Conservation (phyloP, 139 green algal species). For the Tetradesmus lagerheimii region DNA sequence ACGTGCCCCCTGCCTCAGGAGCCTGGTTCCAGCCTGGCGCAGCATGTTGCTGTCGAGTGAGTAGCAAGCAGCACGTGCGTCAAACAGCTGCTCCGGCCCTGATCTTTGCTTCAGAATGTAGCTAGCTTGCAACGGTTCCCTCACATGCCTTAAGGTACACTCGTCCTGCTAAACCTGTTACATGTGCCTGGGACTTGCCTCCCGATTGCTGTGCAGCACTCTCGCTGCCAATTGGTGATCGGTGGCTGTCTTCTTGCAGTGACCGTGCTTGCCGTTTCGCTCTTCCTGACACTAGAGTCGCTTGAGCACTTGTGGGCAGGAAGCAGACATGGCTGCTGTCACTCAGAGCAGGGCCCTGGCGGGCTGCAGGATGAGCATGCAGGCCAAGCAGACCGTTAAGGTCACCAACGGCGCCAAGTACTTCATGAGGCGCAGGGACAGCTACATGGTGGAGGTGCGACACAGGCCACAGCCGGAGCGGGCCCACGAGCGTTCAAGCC, state of each 20-base stretch:
- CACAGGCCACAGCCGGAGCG: constrained; percentile 19
- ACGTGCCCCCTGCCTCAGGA: constrained; percentile 27
- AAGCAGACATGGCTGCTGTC: constrained; percentile 34
- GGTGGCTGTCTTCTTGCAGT: background rate
- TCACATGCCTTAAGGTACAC: background rate
- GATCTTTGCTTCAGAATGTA: background rate
- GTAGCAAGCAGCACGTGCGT: background rate
- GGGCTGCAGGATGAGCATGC: constrained; percentile 22
- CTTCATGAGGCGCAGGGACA: constrained; percentile 53
- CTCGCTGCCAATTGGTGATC: background rate
- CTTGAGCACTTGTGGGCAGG: constrained; percentile 16
- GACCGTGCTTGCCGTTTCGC: background rate
- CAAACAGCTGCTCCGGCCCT: background rate
- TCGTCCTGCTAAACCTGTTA: constrained; percentile 3
- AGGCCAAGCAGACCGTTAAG: background rate
- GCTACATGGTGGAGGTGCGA: constrained; percentile 69
- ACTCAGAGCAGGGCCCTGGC: constrained; percentile 36
- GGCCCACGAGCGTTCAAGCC: background rate
- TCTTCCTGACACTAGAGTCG: background rate
- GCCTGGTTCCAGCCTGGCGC: background rate
- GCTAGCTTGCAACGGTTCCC: background rate
- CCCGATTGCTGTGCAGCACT: background rate
- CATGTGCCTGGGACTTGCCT: background rate
- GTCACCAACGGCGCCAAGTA: constrained; percentile 49
- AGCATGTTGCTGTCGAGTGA: constrained; percentile 30